phyloP scores from a whole-genome alignment of 2,329 filamentous ascomycete genomes.

The Byssoonygena ceratinophila region DNA sequence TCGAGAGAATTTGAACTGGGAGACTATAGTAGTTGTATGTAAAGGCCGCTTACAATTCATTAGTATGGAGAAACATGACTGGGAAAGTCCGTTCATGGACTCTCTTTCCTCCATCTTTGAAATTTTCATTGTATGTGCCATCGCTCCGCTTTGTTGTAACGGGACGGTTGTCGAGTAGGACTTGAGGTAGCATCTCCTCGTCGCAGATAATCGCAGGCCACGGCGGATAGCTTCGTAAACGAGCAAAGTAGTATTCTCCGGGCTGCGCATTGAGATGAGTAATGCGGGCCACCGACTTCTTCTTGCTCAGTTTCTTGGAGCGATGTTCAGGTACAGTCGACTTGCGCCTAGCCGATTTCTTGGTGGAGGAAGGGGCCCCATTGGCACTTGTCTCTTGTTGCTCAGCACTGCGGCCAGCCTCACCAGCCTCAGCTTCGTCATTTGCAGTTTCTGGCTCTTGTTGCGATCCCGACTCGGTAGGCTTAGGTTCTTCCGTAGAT shows the following conservation, averaged over 20 bases:
- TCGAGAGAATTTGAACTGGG: background rate
- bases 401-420: constrained; percentile 18
- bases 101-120: constrained; percentile 77
- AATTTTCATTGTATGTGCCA: constrained; percentile 78
- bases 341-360: constrained; percentile 58
- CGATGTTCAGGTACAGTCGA: constrained; percentile 59
- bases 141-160: constrained; percentile 73
- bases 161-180: constrained; percentile 65
- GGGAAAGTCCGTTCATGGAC: constrained; percentile 77
- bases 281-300: constrained; percentile 64
- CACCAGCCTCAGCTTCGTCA: constrained; percentile 19
- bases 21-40: background rate
- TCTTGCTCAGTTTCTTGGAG: constrained; percentile 72
- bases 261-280: constrained; percentile 70
- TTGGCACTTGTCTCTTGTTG: constrained; percentile 31
- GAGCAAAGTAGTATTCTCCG: constrained; percentile 83
- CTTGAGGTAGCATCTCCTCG: constrained; percentile 80
- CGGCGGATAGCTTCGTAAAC: constrained; percentile 85
- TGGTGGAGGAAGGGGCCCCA: constrained; percentile 40
- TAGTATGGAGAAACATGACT: constrained; percentile 88
- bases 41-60: constrained; percentile 74
- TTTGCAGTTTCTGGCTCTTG: constrained; percentile 19
- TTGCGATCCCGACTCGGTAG: constrained; percentile 22
- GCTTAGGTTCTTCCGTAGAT: constrained; percentile 18
- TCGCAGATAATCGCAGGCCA: constrained; percentile 94